phyloP scores from a whole-genome alignment of 2,329 filamentous ascomycete species.

The Achaetomium macrosporum region DNA sequence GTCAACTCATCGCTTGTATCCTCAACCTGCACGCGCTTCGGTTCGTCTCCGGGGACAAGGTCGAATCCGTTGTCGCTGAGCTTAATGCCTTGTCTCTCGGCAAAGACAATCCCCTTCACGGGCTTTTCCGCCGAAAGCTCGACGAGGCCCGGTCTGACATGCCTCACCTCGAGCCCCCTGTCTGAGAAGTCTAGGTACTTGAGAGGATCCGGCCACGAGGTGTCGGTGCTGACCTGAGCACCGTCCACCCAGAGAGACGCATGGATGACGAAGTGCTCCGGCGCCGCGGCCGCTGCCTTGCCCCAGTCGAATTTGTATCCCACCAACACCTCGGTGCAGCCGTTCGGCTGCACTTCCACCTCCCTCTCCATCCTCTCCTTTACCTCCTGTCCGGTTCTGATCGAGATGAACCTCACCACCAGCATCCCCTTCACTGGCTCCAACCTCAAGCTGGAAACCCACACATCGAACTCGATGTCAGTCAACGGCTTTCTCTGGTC shows the following conservation, averaged over 20 bases:
- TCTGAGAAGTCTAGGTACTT: conserved; percentile 52
- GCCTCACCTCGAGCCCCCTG: conserved; percentile 34
- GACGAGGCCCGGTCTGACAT: conserved; percentile 24
- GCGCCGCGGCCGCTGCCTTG: conserved; percentile 10
- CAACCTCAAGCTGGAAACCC: conserved; percentile 33
- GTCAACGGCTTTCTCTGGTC: conserved; percentile 35
- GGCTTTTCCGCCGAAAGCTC: conserved; percentile 38
- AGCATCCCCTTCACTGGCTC: conserved; percentile 25
- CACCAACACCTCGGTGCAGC: conserved; percentile 35
- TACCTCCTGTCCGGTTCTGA: conserved; percentile 35
- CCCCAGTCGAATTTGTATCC: conserved; percentile 29
- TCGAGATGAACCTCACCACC: conserved; percentile 36
- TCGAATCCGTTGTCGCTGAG: conserved; percentile 56
- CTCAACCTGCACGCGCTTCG: conserved; percentile 24
- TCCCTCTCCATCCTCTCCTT: conserved; percentile 21
- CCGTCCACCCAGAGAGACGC: conserved; percentile 37
- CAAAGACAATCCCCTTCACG: conserved; percentile 52
- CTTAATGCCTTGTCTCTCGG: conserved; percentile 39
- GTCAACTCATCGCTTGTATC: conserved; percentile 9
- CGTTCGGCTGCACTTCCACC: conserved; percentile 31
- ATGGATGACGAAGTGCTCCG: conserved; percentile 30
- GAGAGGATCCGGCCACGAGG: conserved; percentile 56
- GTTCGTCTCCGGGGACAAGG: conserved; percentile 42
- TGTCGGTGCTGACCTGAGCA: conserved; percentile 40
- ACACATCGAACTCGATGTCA: conserved; percentile 39